A percentile compares a stretch with the other conserved stretches of the same genome.
These are phyloP conservation scores for Ceriops zippeliana DNA, from an alignment of 345 rosid species.

Conservation along the genomic window DNA sequence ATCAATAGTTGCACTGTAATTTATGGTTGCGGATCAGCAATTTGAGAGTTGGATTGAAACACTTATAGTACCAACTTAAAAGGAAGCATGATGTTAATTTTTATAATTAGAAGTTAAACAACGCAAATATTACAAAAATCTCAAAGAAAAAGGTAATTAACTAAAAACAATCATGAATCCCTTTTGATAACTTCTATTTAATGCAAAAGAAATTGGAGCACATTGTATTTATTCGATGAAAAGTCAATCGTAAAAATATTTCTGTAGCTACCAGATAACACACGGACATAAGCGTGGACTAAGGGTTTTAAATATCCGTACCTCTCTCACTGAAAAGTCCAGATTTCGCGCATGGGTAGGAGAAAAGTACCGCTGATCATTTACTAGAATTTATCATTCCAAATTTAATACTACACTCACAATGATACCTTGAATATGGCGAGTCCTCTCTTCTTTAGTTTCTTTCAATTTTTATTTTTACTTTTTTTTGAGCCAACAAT, in stretches of 20 bases:
- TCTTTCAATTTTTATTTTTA: not conserved
- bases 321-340: not conserved
- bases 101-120: too few relatives aligned
- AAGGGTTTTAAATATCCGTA: not conserved
- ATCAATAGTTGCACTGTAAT: too few relatives aligned
- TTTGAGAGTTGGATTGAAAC: too few relatives aligned
- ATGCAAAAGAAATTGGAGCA: too few relatives aligned
- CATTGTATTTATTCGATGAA: constrained; percentile 11
- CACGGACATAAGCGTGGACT: not conserved
- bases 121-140: too few relatives aligned
- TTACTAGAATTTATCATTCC: not conserved
- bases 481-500: not conserved
- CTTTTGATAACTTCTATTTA: too few relatives aligned
- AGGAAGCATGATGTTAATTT: too few relatives aligned
- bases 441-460: not conserved
- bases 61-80: too few relatives aligned
- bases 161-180: too few relatives aligned
- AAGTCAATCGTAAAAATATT: not conserved
- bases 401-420: not conserved
- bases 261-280: constrained; percentile 2
- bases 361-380: not conserved
- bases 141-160: too few relatives aligned
- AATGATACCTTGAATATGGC: not conserved
- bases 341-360: constrained; percentile 3
- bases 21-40: too few relatives aligned